Base-by-base conservation (phyloP, 208 protist species). In the Trypanosoma brucei region DNA sequence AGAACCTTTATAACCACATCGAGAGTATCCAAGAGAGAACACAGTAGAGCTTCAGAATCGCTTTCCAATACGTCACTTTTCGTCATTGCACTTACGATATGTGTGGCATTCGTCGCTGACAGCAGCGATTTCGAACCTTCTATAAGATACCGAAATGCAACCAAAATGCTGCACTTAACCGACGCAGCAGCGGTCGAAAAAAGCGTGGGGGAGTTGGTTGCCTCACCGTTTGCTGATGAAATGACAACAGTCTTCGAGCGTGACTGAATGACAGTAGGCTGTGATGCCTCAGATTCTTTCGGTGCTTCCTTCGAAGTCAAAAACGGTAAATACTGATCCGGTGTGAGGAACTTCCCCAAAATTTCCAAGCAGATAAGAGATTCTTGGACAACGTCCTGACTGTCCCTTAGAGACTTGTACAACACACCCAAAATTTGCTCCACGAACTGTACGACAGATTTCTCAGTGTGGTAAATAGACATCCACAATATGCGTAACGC, bases 261-360 rank as follows among this genome's bases (percentile, higher is more conserved):
- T n/a, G 72, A 76, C 36, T 75, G 75, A 67, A 85, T 33, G 3
- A 89, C 58, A 22, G 74, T 34, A 44, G 65, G 38, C 30, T 33
- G 38, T 31, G 81, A 74, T 36, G 83, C 81, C 8, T 84, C 73
- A 38, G 58, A 54, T 8, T 70, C 50, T 13, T 76, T 66, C 35
- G 57, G 33, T 52, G 35, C 3, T 33, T 58, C 66, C 49, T 86
- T 81, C 9, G 81, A 68, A 37, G 88, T 91, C 8, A 96, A 56
- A 75, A 96, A 91, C 0, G 91, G 91, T 3, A 96, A 49, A 48
- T 96, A 96, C 59, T 96, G 87, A 22, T 86, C 80, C n/a, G 91
- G 91, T 45, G 80, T 89, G n/a, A 94, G 55, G 59, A 93, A 93
- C 65, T 94, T 92, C 31, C 83, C 85, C 7, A 96, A 53, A 45